Percentiles rank a stretch among this genome's conserved stretches.
Evolutionary conservation across 1,284 basidiomycete genomes (phyloP).

Genomic region (Moesziomyces antarcticus): DNA sequence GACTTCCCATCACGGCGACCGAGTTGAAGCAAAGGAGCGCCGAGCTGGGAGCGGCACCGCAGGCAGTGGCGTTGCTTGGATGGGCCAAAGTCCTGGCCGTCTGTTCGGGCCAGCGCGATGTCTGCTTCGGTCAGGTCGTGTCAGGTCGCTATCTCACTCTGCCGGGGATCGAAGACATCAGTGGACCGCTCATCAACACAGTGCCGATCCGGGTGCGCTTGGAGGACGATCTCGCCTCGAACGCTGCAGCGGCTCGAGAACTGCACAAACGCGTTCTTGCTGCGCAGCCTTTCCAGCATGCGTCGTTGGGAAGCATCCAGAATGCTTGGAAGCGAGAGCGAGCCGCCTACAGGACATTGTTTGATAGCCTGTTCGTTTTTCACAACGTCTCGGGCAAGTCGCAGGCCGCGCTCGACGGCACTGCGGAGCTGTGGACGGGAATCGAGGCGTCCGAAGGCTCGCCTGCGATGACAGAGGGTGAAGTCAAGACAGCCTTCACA

Average conservation of each 20-base stretch:
- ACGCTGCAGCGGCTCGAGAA: conserved; percentile 6
- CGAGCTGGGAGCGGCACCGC: conserved; percentile 8
- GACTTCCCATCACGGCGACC: background rate
- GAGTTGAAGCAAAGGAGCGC: conserved; percentile 5
- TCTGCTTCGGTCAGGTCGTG: conserved; percentile 22
- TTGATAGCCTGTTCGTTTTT: conserved; percentile 16
- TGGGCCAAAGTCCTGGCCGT: conserved; percentile 15
- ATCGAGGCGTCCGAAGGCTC: background rate
- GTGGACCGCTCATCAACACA: conserved; percentile 24
- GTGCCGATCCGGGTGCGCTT: conserved; percentile 15
- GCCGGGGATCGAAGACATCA: conserved; percentile 19
- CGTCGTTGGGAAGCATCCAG: conserved; percentile 11
- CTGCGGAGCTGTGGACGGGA: background rate
- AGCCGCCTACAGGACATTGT: conserved; percentile 1
- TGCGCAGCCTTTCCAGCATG: conserved; percentile 24
- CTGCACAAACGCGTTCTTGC: conserved; percentile 9
- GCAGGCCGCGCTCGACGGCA: background rate
- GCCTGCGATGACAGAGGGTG: background rate
- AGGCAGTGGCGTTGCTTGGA: conserved; percentile 12
- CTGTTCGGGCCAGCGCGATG: conserved; percentile 14
- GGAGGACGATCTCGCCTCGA: conserved; percentile 5
- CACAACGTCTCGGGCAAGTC: conserved; percentile 7
- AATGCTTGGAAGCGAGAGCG: conserved; percentile 4
- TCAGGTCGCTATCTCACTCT: conserved; percentile 16
- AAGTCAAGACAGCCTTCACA: background rate